phyloP scores from a whole-genome alignment of 345 rosid species.

The Lepidium africanum region DNA sequence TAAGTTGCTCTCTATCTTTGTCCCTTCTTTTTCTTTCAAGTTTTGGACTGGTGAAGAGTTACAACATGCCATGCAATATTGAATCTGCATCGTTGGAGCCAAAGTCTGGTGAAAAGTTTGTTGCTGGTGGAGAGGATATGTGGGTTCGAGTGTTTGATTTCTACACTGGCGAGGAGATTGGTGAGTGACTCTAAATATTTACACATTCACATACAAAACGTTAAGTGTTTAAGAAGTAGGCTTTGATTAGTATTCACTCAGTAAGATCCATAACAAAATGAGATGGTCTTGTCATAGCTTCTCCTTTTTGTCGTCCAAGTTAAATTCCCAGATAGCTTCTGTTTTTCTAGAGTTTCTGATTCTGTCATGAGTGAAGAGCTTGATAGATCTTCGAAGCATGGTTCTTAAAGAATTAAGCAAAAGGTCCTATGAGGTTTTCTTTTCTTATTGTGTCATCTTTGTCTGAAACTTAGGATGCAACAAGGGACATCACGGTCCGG shows the following conservation, averaged over 20 bases:
- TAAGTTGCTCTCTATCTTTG: neutral
- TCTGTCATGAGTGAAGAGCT: neutral
- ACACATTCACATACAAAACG: neutral
- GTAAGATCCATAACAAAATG: neutral
- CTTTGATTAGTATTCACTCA: neutral
- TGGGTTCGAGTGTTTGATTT: conserved; percentile 74
- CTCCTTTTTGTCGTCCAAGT: neutral
- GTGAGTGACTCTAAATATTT: conserved; percentile 3
- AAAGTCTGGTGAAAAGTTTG: conserved; percentile 62
- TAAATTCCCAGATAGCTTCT: neutral
- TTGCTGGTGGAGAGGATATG: conserved; percentile 92
- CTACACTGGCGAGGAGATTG: conserved; percentile 73
- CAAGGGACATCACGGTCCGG: conserved; percentile 97
- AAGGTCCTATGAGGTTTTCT: neutral
- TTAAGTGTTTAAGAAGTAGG: neutral
- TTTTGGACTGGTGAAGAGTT: conserved; percentile 80
- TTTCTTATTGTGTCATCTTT: neutral
- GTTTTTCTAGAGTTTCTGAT: neutral
- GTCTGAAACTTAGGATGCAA: conserved; percentile 53
- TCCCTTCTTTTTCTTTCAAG: neutral
- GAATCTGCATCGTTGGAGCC: conserved; percentile 87
- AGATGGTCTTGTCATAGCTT: neutral
- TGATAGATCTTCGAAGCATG: neutral
- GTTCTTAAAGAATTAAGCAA: neutral
- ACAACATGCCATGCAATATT: conserved; percentile 68